Evolutionary conservation across 2,329 filamentous ascomycete species (phyloP).

Genomic region (Fusarium aywerte): DNA sequence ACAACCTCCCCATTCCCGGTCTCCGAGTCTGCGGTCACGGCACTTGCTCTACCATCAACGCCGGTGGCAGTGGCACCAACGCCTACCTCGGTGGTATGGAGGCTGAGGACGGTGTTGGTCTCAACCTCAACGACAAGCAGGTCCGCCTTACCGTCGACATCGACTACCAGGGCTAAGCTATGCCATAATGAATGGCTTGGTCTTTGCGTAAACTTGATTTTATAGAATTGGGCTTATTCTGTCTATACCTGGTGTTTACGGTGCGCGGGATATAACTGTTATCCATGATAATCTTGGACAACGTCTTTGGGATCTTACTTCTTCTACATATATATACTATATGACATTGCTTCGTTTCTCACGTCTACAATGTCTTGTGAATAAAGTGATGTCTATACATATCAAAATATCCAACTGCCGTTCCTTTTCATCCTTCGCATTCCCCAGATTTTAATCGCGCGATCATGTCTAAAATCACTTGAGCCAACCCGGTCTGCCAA

Average conservation of each 20-base stretch:
- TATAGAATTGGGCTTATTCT: constrained; percentile 39
- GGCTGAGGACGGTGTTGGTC: constrained; percentile 53
- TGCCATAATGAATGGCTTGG: neutral
- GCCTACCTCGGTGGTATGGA: constrained; percentile 54
- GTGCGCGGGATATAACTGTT: constrained; percentile 31
- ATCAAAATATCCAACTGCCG: neutral
- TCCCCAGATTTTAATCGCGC: neutral
- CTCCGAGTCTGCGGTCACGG: constrained; percentile 54
- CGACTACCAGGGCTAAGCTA: constrained; percentile 43
- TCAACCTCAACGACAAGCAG: constrained; percentile 51
- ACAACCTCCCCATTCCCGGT: constrained; percentile 47
- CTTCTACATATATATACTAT: constrained; percentile 38
- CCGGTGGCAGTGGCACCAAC: constrained; percentile 51
- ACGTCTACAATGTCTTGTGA: neutral
- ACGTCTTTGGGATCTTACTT: constrained; percentile 38
- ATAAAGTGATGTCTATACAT: fast-evolving
- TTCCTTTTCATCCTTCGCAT: neutral
- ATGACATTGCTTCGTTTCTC: constrained; percentile 41
- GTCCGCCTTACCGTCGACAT: constrained; percentile 49
- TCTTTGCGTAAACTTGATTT: constrained; percentile 26
- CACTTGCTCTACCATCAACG: constrained; percentile 56
- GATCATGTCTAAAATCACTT: neutral
- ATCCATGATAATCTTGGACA: constrained; percentile 33
- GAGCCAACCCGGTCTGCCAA: constrained; percentile 2
- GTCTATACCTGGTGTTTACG: constrained; percentile 43